Evolutionary conservation across 208 protist genomes (phyloP).

Genomic region (Kentomonas sorsogonicus): DNA sequence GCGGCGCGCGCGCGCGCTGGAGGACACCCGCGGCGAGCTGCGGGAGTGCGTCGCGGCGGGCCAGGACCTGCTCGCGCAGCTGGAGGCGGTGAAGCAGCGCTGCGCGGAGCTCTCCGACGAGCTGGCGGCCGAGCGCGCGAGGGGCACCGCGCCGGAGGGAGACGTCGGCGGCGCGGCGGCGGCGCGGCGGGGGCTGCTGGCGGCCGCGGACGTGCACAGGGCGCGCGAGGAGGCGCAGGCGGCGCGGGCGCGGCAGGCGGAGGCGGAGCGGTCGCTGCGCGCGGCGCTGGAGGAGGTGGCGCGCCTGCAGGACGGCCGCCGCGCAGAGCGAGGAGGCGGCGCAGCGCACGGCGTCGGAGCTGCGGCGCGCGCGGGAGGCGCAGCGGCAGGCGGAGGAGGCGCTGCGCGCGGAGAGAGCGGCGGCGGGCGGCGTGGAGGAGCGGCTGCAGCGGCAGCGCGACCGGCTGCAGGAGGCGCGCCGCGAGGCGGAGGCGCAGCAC

Average conservation of each 20-base stretch:
- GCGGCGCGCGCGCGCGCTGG: too few species aligned
- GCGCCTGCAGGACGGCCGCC: too few species aligned
- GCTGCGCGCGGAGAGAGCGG: background rate
- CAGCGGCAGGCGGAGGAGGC: too few species aligned
- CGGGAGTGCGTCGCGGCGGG: constrained; percentile 53
- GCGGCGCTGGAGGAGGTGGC: background rate
- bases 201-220: constrained; percentile 6
- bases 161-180: background rate
- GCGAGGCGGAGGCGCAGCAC: constrained; percentile 8
- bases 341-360: background rate
- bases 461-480: constrained; percentile 8
- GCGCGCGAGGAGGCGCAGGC: constrained; percentile 10
- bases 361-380: background rate
- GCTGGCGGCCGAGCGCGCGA: constrained; percentile 26
- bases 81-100: constrained; percentile 48
- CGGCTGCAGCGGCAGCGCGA: constrained; percentile 13
- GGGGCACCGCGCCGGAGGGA: constrained; percentile 2
- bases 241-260: constrained; percentile 6
- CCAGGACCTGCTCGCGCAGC: constrained; percentile 60
- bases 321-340: too few species aligned
- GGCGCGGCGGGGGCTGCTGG: constrained; percentile 1
- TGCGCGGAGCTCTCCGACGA: constrained; percentile 46
- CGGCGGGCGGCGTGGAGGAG: constrained; percentile 2
- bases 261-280: background rate
- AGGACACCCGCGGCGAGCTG: constrained; percentile 18